These are phyloP conservation scores for Plantago lanceolata DNA, from an alignment of 305 asterid genomes.

Conservation along the genomic window DNA sequence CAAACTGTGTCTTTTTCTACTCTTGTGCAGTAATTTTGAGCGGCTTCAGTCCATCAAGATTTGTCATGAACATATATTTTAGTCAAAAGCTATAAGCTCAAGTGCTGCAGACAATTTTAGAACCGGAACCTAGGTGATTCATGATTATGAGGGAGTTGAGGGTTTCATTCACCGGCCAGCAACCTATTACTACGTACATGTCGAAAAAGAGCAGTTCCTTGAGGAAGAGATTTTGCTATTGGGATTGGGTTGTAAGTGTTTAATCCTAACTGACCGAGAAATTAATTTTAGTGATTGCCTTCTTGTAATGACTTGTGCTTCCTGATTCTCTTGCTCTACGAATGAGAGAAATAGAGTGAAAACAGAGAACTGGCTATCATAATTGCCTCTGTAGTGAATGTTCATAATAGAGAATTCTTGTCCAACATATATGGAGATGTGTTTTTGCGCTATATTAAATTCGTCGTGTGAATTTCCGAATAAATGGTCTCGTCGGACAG, in stretches of 20 bases:
- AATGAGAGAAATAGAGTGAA: constrained; percentile 3
- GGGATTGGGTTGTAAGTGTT: constrained; percentile 26
- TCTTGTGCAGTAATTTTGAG: constrained; percentile 62
- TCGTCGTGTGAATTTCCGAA: background rate
- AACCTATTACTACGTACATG: background rate
- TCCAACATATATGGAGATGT: constrained; percentile 15
- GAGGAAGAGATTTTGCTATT: constrained; percentile 22
- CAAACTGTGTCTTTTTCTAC: constrained; percentile 13
- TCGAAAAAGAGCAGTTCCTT: constrained; percentile 15
- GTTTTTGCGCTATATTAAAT: background rate
- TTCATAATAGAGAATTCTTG: constrained; percentile 18
- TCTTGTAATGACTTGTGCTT: constrained; percentile 22
- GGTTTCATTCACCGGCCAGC: background rate
- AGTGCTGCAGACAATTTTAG: constrained; percentile 22
- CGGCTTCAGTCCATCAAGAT: constrained; percentile 94
- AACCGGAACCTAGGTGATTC: constrained; percentile 7
- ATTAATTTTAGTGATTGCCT: constrained; percentile 24
- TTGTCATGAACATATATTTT: constrained; percentile 80
- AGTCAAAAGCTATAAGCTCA: constrained; percentile 46
- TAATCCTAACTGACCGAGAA: constrained; percentile 25
- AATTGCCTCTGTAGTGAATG: constrained; percentile 14
- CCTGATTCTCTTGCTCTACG: constrained; percentile 7
- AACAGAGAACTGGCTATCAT: background rate
- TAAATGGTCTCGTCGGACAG: too few species aligned
- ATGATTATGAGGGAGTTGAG: background rate